Conservation (phyloP, 306 rosid genomes). For the Dryas drummondii region DNA sequence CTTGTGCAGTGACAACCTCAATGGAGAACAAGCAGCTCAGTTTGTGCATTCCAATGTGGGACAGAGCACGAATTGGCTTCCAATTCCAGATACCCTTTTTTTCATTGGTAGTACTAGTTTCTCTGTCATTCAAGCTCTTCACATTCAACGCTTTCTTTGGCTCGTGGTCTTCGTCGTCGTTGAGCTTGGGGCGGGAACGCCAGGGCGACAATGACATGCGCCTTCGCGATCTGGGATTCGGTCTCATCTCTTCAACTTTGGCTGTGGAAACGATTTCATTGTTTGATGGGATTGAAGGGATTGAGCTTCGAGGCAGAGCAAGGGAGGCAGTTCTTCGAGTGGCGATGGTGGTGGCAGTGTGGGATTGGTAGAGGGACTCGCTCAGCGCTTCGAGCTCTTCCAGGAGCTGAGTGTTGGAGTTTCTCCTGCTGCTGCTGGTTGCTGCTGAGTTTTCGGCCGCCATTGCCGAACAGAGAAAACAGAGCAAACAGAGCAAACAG, state of each 20-base stretch:
- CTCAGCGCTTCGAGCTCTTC: slow-evolving; percentile 86
- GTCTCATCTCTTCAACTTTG: slow-evolving; percentile 21
- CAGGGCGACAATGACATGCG: slow-evolving; percentile 93
- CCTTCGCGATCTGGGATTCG: slow-evolving; percentile 46
- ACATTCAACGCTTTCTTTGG: slow-evolving; percentile 10
- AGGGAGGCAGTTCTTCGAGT: slow-evolving; percentile 88
- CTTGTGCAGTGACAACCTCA: slow-evolving; percentile 79
- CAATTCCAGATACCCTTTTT: slow-evolving; percentile 93
- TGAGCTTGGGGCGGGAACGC: slow-evolving; percentile 66
- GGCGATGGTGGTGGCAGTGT: slow-evolving; percentile 38
- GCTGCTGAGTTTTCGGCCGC: slow-evolving; percentile 38
- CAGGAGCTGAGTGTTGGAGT: slow-evolving; percentile 64
- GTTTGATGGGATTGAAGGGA: slow-evolving; percentile 45
- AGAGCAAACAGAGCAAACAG: slow-evolving; percentile 23
- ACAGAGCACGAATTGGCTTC: slow-evolving; percentile 88
- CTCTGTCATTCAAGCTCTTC: slow-evolving; percentile 38
- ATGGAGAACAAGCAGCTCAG: slow-evolving; percentile 80
- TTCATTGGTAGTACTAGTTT: slow-evolving; percentile 35
- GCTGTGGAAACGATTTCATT: slow-evolving; percentile 40
- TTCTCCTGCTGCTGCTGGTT: slow-evolving; percentile 26
- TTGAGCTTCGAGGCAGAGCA: slow-evolving; percentile 67
- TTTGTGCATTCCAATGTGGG: slow-evolving; percentile 86
- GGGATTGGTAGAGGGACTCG: slow-evolving; percentile 73
- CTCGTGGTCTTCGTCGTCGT: slow-evolving; percentile 23
- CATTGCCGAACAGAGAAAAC: slow-evolving; percentile 35